phyloP scores from a whole-genome alignment of 192 early-diverging fungal genomes.

The Backusella mclennaniae region DNA sequence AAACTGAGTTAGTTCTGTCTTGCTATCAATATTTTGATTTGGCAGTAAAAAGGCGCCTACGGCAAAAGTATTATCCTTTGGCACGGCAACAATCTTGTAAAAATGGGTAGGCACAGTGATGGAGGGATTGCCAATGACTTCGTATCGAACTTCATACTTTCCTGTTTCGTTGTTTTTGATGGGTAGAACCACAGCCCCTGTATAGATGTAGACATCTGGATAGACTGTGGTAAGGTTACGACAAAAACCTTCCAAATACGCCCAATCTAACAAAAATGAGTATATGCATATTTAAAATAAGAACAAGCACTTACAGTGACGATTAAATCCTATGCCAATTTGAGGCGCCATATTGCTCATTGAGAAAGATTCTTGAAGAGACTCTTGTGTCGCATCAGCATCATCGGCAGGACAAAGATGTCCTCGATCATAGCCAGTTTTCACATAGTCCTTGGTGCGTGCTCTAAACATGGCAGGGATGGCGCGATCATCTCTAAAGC shows the following conservation, averaged over 20 bases:
- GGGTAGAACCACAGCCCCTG: slow-evolving; percentile 55
- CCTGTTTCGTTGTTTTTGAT: slow-evolving; percentile 5
- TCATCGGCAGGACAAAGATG: slow-evolving; percentile 61
- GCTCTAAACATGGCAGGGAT: slow-evolving; percentile 47
- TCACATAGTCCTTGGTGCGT: slow-evolving; percentile 44
- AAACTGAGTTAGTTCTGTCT: slow-evolving; percentile 62
- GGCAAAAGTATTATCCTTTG: slow-evolving; percentile 39
- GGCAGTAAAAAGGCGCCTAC: slow-evolving; percentile 79
- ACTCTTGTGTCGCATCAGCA: slow-evolving; percentile 43
- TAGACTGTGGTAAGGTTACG: slow-evolving; percentile 41
- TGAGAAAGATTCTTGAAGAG: slow-evolving; percentile 53
- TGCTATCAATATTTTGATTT: slow-evolving; percentile 64
- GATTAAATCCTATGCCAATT: slow-evolving; percentile 49
- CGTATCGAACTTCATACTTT: slow-evolving; percentile 10
- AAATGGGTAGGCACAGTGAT: slow-evolving; percentile 64
- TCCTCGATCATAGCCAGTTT: slow-evolving; percentile 55
- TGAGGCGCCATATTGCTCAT: slow-evolving; percentile 31
- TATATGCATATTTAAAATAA: neutral
- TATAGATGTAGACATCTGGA: slow-evolving; percentile 53
- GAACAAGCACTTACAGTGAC: slow-evolving; percentile 34
- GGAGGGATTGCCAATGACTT: slow-evolving; percentile 32
- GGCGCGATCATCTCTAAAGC: slow-evolving; percentile 45
- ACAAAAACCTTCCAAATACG: slow-evolving; percentile 50
- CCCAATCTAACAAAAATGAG: slow-evolving; percentile 41
- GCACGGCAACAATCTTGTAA: slow-evolving; percentile 40